Conservation (phyloP, 768 basidiomycete genomes). For the Boletellus emodensis region DNA sequence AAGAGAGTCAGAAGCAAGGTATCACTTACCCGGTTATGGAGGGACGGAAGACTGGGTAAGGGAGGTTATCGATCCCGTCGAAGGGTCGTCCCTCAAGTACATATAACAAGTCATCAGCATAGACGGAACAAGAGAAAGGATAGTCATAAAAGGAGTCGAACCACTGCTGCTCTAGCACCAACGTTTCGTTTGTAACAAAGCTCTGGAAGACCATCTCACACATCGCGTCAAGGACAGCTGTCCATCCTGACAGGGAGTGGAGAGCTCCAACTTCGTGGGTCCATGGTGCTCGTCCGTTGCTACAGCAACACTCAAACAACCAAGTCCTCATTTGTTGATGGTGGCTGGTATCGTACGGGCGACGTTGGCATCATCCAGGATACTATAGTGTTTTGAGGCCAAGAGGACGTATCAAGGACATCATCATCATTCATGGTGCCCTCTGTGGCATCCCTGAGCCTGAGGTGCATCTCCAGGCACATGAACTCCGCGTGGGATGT, state of each 20-base stretch:
- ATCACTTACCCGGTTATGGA: too few species aligned
- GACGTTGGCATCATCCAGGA: slow-evolving; percentile 43
- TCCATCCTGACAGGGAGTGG: slow-evolving; percentile 31
- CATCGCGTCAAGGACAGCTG: too few species aligned
- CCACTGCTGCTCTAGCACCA: too few species aligned
- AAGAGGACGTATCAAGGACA: slow-evolving; percentile 38
- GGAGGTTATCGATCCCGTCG: too few species aligned
- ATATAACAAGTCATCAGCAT: too few species aligned
- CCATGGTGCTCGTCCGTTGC: slow-evolving; percentile 41
- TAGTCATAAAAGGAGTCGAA: too few species aligned
- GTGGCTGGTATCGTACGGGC: slow-evolving; percentile 58
- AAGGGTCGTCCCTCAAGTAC: too few species aligned
- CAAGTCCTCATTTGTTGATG: slow-evolving; percentile 40
- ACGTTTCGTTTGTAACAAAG: too few species aligned
- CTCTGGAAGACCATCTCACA: too few species aligned
- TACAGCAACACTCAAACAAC: slow-evolving; percentile 48
- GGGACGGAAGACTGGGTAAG: too few species aligned
- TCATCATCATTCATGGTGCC: slow-evolving; percentile 38
- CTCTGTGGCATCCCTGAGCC: slow-evolving; percentile 34
- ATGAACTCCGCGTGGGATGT: slow-evolving; percentile 23
- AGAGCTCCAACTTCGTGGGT: slow-evolving; percentile 39
- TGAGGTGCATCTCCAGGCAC: slow-evolving; percentile 33
- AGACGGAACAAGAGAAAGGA: too few species aligned
- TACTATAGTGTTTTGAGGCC: slow-evolving; percentile 34
- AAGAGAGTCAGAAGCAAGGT: too few species aligned